Percentiles rank a stretch among this genome's conserved stretches.
phyloP scores from a whole-genome alignment of 768 basidiomycete genomes.

The Pulveroboletus sp. region DNA sequence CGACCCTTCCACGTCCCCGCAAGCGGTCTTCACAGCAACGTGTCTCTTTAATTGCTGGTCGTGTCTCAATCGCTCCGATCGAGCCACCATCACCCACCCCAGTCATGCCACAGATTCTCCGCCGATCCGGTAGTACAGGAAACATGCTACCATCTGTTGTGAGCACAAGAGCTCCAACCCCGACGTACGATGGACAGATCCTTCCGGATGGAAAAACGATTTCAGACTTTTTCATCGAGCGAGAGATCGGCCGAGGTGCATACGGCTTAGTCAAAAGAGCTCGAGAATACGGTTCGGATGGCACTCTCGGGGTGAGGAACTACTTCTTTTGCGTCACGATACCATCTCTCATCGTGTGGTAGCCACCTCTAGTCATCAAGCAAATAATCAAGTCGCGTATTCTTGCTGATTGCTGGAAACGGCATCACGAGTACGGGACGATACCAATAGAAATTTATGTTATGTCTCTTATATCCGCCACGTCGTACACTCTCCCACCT shows the following conservation, averaged over 20 bases:
- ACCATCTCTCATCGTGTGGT: constrained; percentile 7
- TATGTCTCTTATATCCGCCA: constrained; percentile 86
- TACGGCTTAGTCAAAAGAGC: constrained; percentile 94
- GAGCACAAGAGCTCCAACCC: constrained; percentile 66
- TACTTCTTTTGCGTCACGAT: constrained; percentile 4
- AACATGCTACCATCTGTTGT: constrained; percentile 59
- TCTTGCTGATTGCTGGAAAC: constrained; percentile 99
- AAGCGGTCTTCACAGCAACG: constrained; percentile 82
- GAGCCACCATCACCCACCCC: constrained; percentile 70
- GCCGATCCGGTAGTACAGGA: constrained; percentile 59
- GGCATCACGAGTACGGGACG: constrained; percentile 89
- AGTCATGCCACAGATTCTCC: constrained; percentile 57
- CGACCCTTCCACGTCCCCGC: constrained; percentile 62
- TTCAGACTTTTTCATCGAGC: constrained; percentile 80
- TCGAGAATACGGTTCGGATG: constrained; percentile 71
- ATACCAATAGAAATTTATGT: constrained; percentile 98
- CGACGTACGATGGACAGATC: constrained; percentile 33
- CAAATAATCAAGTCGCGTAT: constrained; percentile 99
- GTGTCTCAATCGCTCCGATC: constrained; percentile 73
- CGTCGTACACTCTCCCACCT: constrained; percentile 73
- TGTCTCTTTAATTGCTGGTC: constrained; percentile 80
- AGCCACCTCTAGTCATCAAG: constrained; percentile 94
- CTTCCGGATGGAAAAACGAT: constrained; percentile 66
- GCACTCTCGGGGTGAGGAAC: constrained; percentile 75
- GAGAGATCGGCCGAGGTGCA: constrained; percentile 90